A percentile compares a stretch with the other conserved stretches of the same genome.
Evolutionary conservation across 2,329 filamentous ascomycete species (phyloP).

Genomic region (Talaromyces sp.): DNA sequence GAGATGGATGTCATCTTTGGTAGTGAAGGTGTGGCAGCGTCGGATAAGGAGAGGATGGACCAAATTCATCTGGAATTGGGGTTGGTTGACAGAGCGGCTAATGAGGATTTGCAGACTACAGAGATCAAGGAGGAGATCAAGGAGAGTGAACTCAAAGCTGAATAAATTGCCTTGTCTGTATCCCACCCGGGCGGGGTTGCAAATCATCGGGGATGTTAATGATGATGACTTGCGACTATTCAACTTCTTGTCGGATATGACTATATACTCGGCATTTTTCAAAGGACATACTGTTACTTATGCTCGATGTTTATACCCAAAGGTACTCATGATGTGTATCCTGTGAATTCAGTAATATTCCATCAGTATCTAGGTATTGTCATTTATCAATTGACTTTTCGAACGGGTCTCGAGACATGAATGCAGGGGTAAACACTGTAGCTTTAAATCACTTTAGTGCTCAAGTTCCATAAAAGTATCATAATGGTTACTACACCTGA

Average conservation of each 20-base stretch:
- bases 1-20: constrained; percentile 57
- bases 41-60: constrained; percentile 61
- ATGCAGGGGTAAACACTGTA: not conserved
- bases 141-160: constrained; percentile 10
- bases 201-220: not conserved
- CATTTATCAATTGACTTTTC: not conserved
- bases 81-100: constrained; percentile 34
- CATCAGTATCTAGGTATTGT: too few species aligned
- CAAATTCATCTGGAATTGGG: constrained; percentile 70
- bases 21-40: constrained; percentile 33
- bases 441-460: not conserved
- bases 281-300: not conserved
- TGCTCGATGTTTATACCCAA: not conserved
- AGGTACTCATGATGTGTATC: too few species aligned
- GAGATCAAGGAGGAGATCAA: constrained; percentile 17
- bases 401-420: not conserved
- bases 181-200: too few species aligned
- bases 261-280: not conserved
- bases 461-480: not conserved
- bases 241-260: not conserved
- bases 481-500: not conserved
- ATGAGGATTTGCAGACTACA: not conserved
- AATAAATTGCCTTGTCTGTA: not conserved
- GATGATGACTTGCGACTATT: not conserved
- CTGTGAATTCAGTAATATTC: not conserved